Conservation (phyloP, 345 rosid species). For the Rhizophora mangle region DNA sequence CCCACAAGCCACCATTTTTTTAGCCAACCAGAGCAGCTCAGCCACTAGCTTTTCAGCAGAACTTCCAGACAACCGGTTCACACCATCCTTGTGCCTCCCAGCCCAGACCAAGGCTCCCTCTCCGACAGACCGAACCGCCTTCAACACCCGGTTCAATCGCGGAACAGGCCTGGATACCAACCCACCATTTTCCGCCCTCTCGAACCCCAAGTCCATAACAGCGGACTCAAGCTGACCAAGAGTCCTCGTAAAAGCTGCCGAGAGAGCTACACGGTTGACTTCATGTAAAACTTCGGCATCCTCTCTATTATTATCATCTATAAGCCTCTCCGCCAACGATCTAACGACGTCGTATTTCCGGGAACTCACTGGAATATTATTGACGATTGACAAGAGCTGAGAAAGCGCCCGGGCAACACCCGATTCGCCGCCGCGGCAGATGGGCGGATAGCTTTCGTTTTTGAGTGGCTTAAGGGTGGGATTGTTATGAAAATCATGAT, state of each 20-base stretch:
- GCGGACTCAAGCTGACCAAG: conserved; percentile 54
- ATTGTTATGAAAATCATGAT: not conserved
- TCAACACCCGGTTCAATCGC: conserved; percentile 43
- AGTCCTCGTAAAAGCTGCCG: conserved; percentile 64
- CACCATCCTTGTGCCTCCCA: conserved; percentile 36
- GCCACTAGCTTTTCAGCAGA: conserved; percentile 74
- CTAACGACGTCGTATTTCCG: conserved; percentile 74
- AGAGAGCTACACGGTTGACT: conserved; percentile 53
- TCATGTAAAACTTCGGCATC: conserved; percentile 41
- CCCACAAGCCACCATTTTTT: conserved; percentile 66
- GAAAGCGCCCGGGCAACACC: conserved; percentile 70
- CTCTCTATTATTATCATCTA: conserved; percentile 64
- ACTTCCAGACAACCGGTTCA: conserved; percentile 14
- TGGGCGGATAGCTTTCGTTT: conserved; percentile 10
- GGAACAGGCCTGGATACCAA: conserved; percentile 23
- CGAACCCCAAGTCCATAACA: conserved; percentile 39
- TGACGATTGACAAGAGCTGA: conserved; percentile 52
- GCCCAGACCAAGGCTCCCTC: conserved; percentile 30
- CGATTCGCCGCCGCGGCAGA: conserved; percentile 31
- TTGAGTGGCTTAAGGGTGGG: conserved; percentile 10
- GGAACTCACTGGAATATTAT: conserved; percentile 71
- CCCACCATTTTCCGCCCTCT: conserved; percentile 16
- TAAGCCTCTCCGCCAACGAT: conserved; percentile 65
- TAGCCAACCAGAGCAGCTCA: conserved; percentile 77
- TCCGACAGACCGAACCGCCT: conserved; percentile 38